Base-by-base conservation (phyloP, 2,329 filamentous ascomycete genomes). In the Lomentospora prolificans region DNA sequence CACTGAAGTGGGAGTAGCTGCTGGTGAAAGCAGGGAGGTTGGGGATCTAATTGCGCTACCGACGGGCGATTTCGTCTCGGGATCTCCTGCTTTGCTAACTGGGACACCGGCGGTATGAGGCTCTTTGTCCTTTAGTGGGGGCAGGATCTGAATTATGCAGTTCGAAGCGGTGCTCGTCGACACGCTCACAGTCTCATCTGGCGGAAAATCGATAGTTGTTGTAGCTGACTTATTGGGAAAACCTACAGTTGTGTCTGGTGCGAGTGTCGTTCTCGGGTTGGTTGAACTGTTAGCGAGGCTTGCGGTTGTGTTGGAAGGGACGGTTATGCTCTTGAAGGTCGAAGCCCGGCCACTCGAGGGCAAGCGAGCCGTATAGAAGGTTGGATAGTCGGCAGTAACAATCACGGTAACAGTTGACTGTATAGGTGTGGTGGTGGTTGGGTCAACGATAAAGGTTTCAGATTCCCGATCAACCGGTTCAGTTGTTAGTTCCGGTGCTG, bases 51-150 rank as follows among this genome's bases (percentile, higher is more conserved):
- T 50, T 25, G 39, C 19, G 25, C 19, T 36, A 30, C 17, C 30
- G 10, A 24, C 33, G 4, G 46, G 27, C 10, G 53, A 44, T 36
- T 44, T 44, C n/a, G 17, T 54, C 17, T 44, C 39, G 17, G 41
- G n/a, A 22, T 17, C 41, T 48, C 41, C 27, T 7, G 41, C 27
- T 9, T 31, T 8, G 39, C 27, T 9, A 4, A 28, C 53, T 24
- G 60, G 55, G 39, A 64, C 52, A 55, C 67, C 66, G 14, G 65
- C 61, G 10, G 69, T 68, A 39, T 70, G 64, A 55, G 66, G 64
- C 28, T 59, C 58, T 33, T 68, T 57, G 48, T 57, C 60, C 39
- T 65, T 62, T 3, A 70, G 60, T 10, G 61, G 58, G 4, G 67
- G 66, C 4, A 67, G 60, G 19, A 69, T 57, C 41, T 64, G 57